phyloP scores from a whole-genome alignment of 306 rosid species.

The Geum urbanum region DNA sequence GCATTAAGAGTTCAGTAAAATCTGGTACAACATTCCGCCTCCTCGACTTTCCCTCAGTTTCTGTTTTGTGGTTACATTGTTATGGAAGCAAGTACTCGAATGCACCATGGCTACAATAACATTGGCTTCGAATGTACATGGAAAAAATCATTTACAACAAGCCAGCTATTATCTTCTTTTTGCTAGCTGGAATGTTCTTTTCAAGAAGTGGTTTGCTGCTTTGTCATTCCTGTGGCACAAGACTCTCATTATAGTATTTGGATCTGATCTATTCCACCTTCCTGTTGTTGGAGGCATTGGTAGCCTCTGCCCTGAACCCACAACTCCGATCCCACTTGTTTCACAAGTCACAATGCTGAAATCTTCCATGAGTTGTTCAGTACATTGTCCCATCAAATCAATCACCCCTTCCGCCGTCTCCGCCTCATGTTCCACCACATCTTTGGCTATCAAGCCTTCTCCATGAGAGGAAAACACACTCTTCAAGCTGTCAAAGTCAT shows the following conservation, averaged over 20 bases:
- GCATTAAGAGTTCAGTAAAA: neutral
- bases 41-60: neutral
- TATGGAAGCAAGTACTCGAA: constrained; percentile 12
- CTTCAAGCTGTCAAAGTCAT: constrained; percentile 74
- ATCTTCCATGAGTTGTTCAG: constrained; percentile 86
- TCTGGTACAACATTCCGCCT: constrained; percentile 14
- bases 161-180: constrained; percentile 64
- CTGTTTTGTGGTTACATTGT: neutral
- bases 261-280: constrained; percentile 78
- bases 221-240: constrained; percentile 78
- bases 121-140: constrained; percentile 23
- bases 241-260: constrained; percentile 84
- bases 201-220: constrained; percentile 68
- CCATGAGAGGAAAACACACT: constrained; percentile 61
- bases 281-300: constrained; percentile 96
- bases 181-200: constrained; percentile 74
- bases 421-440: constrained; percentile 69
- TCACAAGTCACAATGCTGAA: constrained; percentile 70
- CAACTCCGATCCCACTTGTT: constrained; percentile 60
- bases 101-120: constrained; percentile 1
- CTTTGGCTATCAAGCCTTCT: constrained; percentile 72
- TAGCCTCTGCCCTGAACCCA: constrained; percentile 54
- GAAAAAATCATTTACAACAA: neutral
- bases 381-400: constrained; percentile 54
- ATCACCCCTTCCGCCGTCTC: constrained; percentile 69